Conservation (phyloP, 1,284 basidiomycete species). For the Sphaerobolus stellatus region DNA sequence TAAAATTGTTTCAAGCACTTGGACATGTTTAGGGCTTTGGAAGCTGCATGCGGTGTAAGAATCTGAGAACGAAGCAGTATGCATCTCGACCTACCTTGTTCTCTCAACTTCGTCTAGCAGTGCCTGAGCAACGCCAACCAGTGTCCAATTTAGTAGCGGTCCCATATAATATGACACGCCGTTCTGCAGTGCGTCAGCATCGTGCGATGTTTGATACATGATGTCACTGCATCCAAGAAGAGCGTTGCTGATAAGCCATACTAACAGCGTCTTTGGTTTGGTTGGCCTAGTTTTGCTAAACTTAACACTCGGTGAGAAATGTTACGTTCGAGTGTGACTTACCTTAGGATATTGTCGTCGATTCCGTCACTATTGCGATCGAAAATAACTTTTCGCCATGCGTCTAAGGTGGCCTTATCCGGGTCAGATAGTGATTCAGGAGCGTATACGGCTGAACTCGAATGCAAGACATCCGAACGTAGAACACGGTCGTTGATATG, state of each 20-base stretch:
- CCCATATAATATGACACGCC: slow-evolving; percentile 75
- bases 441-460: slow-evolving; percentile 45
- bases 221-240: slow-evolving; percentile 59
- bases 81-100: slow-evolving; percentile 43
- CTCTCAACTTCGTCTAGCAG: slow-evolving; percentile 60
- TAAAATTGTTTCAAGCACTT: slow-evolving; percentile 66
- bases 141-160: slow-evolving; percentile 73
- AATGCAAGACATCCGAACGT: slow-evolving; percentile 51
- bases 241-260: slow-evolving; percentile 65
- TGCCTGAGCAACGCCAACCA: slow-evolving; percentile 66
- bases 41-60: slow-evolving; percentile 37
- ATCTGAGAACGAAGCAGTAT: slow-evolving; percentile 19
- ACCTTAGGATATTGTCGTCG: slow-evolving; percentile 76
- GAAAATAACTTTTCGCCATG: slow-evolving; percentile 76
- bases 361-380: slow-evolving; percentile 76
- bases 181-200: slow-evolving; percentile 63
- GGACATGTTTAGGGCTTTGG: slow-evolving; percentile 44
- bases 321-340: slow-evolving; percentile 12
- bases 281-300: slow-evolving; percentile 52
- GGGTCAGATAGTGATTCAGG: slow-evolving; percentile 46
- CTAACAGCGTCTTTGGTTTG: slow-evolving; percentile 64
- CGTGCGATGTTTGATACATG: slow-evolving; percentile 54
- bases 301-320: slow-evolving; percentile 51
- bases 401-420: slow-evolving; percentile 49
- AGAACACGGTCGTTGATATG: slow-evolving; percentile 43